Base-by-base conservation (phyloP, 1,284 basidiomycete species). In the Coniferiporia sulphurascens region DNA sequence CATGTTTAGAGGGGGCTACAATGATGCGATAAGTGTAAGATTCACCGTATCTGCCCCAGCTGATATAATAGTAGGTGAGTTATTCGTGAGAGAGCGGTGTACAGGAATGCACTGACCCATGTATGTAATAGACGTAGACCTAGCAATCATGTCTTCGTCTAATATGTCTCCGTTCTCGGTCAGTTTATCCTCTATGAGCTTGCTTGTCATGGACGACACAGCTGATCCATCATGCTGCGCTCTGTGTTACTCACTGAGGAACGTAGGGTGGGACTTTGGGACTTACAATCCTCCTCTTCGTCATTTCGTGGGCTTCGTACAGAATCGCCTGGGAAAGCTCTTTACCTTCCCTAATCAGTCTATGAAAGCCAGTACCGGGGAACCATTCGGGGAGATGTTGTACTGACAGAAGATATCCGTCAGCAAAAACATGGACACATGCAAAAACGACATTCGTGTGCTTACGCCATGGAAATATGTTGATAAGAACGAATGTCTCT, bases 271-370 rank as follows among this genome's bases (percentile, higher is more conserved):
- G 4, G 22, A 32, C 6, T 22, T 10, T 17, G 0, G 1, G 21
- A 53, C 50, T 45, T 36, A 59, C 62, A 13, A 56, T 52, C 41
- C 55, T 45, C 1, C 48, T 44, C 36, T 62, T 55, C 1, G 57
- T 50, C 52, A 62, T 52, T 10, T 48, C 35, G 22, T 51, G 51
- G 4, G 59, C 53, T 19, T 55, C 43, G 34, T 53, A 34, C 32
- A 34, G 45, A 46, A 61, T 62, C 21, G 32, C 55, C 51, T 13
- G 44, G 34, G 52, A 49, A 10, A 54, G 34, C n/a, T 21, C 17
- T 74, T 64, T 80, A 74, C 13, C 85, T 84, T 53, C 72, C 72
- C 13, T 81, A 77, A 44, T 81, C 79, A 78, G 83, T 77, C 45
- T 81, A 74, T 17, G 72, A 65, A 52, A 85, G 17, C 43, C 41